Evolutionary conservation across 2,329 filamentous ascomycete genomes (phyloP).

Genomic region (Colletotrichum sp.): DNA sequence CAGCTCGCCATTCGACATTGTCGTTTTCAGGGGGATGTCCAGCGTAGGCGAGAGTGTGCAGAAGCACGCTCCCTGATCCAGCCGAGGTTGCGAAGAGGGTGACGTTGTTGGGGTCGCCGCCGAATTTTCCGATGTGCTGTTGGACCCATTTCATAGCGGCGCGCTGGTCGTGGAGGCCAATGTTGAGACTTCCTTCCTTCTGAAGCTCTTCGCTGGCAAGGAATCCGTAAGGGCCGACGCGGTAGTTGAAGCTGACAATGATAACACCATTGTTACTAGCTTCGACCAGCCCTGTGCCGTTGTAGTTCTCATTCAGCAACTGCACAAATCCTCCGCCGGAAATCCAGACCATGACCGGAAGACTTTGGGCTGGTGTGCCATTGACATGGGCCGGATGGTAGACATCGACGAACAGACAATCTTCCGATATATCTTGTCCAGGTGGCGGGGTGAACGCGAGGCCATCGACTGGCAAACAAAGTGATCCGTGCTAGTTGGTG

Average conservation of each 20-base stretch:
- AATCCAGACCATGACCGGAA: neutral
- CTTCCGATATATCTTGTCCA: neutral
- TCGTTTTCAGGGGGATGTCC: neutral
- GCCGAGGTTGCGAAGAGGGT: neutral
- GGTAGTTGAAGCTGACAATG: neutral
- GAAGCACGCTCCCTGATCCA: neutral
- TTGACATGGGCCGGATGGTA: neutral
- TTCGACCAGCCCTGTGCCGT: neutral
- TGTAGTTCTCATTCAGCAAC: neutral
- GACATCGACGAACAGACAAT: neutral
- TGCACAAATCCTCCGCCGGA: neutral
- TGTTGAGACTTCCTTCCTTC: neutral
- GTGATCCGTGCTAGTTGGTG: neutral
- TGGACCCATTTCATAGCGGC: neutral
- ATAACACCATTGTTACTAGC: neutral
- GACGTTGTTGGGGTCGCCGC: neutral
- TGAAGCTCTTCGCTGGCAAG: neutral
- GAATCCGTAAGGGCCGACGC: neutral
- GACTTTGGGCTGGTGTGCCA: neutral
- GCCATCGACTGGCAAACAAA: neutral
- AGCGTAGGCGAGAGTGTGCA: neutral
- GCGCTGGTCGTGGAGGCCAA: neutral
- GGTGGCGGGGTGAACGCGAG: neutral
- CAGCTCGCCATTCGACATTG: neutral
- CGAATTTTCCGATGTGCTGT: neutral